Conservation (phyloP, 176 grass and related monocot genomes). For the Raddia distichophylla region DNA sequence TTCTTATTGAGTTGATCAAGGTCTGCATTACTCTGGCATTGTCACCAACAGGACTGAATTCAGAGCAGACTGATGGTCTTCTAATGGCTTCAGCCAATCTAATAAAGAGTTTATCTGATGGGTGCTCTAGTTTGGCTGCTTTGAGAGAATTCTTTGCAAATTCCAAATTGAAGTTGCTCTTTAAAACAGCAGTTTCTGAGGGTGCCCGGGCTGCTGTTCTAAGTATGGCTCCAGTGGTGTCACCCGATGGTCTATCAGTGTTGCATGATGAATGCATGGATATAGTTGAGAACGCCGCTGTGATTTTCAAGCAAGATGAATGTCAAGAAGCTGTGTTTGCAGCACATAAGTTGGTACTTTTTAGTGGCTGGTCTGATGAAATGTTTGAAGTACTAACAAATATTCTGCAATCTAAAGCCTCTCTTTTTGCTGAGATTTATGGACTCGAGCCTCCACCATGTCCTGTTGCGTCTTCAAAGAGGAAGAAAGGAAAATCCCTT, state of each 20-base stretch:
- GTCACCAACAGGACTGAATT: constrained; percentile 60
- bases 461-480: constrained; percentile 48
- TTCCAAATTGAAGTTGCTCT: constrained; percentile 61
- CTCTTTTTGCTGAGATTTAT: constrained; percentile 56
- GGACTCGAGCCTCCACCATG: constrained; percentile 39
- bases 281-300: constrained; percentile 58
- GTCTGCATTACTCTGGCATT: constrained; percentile 61
- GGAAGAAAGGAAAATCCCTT: constrained; percentile 63
- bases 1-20: constrained; percentile 65
- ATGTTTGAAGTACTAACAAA: constrained; percentile 78
- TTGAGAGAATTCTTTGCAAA: constrained; percentile 67
- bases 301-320: constrained; percentile 59
- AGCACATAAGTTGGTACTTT: constrained; percentile 72
- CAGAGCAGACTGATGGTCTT: constrained; percentile 78
- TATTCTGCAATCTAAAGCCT: constrained; percentile 63
- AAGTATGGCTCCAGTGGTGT: constrained; percentile 59
- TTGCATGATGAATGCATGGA: constrained; percentile 67
- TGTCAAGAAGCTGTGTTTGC: constrained; percentile 51
- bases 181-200: constrained; percentile 68
- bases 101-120: constrained; percentile 64
- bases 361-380: constrained; percentile 63
- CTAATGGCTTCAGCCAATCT: constrained; percentile 73
- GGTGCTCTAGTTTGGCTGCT: constrained; percentile 50
- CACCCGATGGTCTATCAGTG: constrained; percentile 55
- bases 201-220: constrained; percentile 69